Evolutionary conservation across 345 rosid genomes (phyloP).

Genomic region (Pistacia integerrima): DNA sequence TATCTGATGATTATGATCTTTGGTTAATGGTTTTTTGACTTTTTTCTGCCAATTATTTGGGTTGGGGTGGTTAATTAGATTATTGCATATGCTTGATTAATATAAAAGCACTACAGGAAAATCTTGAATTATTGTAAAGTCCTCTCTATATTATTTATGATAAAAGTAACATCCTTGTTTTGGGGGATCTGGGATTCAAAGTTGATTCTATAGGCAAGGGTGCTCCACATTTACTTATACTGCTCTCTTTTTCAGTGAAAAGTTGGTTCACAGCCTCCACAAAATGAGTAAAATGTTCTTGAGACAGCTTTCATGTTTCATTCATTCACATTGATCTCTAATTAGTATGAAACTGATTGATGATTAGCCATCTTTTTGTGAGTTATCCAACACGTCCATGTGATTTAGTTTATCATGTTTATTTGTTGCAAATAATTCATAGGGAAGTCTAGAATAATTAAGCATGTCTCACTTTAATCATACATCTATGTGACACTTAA

Average conservation of each 20-base stretch:
- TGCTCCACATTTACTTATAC: neutral
- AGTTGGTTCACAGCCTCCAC: neutral
- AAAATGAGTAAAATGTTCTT: neutral
- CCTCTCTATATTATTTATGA: neutral
- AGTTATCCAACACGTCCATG: neutral
- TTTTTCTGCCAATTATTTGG: neutral
- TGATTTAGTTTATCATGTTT: constrained; percentile 1
- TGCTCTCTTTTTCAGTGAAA: neutral
- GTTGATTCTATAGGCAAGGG: neutral
- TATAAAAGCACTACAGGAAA: constrained; percentile 8
- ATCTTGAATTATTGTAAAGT: constrained; percentile 4
- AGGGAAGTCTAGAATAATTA: neutral
- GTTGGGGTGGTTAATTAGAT: constrained; percentile 7
- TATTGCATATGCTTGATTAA: constrained; percentile 3
- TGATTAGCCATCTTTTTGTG: neutral
- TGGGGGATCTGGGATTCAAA: neutral
- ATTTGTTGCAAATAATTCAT: constrained; percentile 1
- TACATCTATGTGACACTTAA: neutral
- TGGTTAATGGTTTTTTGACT: neutral
- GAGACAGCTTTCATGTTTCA: neutral
- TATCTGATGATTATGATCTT: neutral
- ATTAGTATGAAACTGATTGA: neutral
- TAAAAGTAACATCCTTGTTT: constrained; percentile 1
- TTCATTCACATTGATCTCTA: neutral
- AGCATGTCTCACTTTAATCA: neutral